Percentiles rank a stretch among this genome's conserved stretches.
Conservation (phyloP, 345 rosid genomes). For the Dimocarpus longan region DNA sequence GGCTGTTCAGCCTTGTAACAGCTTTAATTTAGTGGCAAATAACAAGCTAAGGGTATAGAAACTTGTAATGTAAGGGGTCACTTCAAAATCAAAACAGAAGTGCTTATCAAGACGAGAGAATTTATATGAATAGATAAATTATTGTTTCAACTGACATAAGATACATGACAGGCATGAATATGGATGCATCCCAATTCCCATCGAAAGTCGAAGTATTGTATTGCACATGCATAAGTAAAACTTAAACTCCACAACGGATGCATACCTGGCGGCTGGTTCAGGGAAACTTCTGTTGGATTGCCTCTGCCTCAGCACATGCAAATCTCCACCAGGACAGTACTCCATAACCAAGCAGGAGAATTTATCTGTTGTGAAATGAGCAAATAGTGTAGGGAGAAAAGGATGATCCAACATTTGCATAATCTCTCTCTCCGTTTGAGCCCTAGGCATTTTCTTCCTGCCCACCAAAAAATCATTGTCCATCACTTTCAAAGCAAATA, state of each 20-base stretch:
- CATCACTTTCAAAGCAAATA: slow-evolving; percentile 81
- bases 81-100: background rate
- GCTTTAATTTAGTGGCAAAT: background rate
- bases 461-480: slow-evolving; percentile 65
- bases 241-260: slow-evolving; percentile 1
- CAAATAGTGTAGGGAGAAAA: slow-evolving; percentile 76
- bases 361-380: slow-evolving; percentile 62
- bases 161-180: background rate
- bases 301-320: slow-evolving; percentile 75
- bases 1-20: background rate
- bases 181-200: background rate
- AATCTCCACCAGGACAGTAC: slow-evolving; percentile 84
- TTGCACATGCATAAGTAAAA: background rate
- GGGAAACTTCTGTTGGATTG: slow-evolving; percentile 64
- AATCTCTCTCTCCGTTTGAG: slow-evolving; percentile 77
- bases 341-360: slow-evolving; percentile 79
- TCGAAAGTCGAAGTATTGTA: background rate
- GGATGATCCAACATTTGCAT: slow-evolving; percentile 86
- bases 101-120: background rate
- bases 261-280: slow-evolving; percentile 72
- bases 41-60: background rate
- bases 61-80: background rate
- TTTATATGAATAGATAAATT: no score
- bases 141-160: background rate
- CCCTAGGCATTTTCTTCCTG: slow-evolving; percentile 68